Conservation (phyloP, 257 asterid species). For the Salvia rosmarinus region DNA sequence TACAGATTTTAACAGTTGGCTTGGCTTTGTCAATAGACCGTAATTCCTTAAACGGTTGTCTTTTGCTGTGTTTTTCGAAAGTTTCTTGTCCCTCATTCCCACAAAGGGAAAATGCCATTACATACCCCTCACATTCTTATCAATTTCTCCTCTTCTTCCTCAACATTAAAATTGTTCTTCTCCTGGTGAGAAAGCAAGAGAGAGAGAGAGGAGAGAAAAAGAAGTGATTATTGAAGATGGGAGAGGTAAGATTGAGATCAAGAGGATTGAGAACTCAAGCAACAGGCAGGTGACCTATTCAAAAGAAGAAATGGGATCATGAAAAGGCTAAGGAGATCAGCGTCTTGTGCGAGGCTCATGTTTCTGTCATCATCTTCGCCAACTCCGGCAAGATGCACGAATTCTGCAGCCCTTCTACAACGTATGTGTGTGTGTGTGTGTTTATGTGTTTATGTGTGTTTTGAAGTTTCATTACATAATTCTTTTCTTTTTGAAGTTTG, state of each 20-base stretch:
- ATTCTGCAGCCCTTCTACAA: slow-evolving; percentile 59
- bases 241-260: slow-evolving; percentile 62
- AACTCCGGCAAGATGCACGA: slow-evolving; percentile 78
- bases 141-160: slow-evolving; percentile 36
- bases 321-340: slow-evolving; percentile 76
- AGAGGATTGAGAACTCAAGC: slow-evolving; percentile 70
- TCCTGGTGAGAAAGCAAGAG: not conserved
- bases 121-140: slow-evolving; percentile 28
- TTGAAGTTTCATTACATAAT: not conserved
- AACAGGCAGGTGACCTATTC: slow-evolving; percentile 68
- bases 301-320: slow-evolving; percentile 76
- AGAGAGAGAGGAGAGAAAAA: slow-evolving; percentile 14
- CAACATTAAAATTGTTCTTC: slow-evolving; percentile 22
- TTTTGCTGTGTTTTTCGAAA: slow-evolving; percentile 50
- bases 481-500: slow-evolving; percentile 45
- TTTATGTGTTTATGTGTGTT: not conserved
- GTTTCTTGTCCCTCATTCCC: slow-evolving; percentile 54
- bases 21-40: slow-evolving; percentile 37
- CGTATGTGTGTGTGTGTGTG: slow-evolving; percentile 40
- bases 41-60: slow-evolving; percentile 43
- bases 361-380: slow-evolving; percentile 69
- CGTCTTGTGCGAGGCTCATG: slow-evolving; percentile 73
- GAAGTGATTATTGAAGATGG: slow-evolving; percentile 38
- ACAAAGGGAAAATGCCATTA: slow-evolving; percentile 50
- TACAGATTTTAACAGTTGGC: slow-evolving; percentile 48